Conservation (phyloP, 192 early-diverging fungal genomes). For the Rhizophagus prolifer region DNA sequence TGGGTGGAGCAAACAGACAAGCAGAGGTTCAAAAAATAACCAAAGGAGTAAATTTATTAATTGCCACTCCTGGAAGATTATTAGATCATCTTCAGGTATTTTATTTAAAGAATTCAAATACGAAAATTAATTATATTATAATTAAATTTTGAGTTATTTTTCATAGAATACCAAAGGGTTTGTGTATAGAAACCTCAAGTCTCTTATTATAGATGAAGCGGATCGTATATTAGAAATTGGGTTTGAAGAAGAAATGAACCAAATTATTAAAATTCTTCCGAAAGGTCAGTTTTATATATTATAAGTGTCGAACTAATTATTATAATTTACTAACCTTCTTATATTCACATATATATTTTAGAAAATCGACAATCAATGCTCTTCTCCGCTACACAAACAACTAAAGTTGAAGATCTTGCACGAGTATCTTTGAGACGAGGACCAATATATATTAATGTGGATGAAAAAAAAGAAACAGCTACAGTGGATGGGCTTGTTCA, state of each 20-base stretch:
- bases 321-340: not conserved
- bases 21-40: conserved; percentile 93
- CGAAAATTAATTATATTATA: not conserved
- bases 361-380: conserved; percentile 95
- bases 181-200: conserved; percentile 91
- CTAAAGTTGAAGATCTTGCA: conserved; percentile 97
- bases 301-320: not conserved
- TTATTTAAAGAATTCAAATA: not conserved
- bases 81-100: conserved; percentile 93
- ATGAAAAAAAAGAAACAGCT: conserved; percentile 92
- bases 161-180: conserved; percentile 91
- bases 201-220: conserved; percentile 94
- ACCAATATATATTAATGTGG: conserved; percentile 99
- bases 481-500: conserved; percentile 97
- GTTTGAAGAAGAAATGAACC: conserved; percentile 98
- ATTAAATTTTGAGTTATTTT: not conserved
- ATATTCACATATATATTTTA: conserved; percentile 22
- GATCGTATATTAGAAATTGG: conserved; percentile 98
- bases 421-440: conserved; percentile 96
- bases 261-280: conserved; percentile 93
- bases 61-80: conserved; percentile 95
- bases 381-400: conserved; percentile 99
- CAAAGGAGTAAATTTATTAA: conserved; percentile 95
- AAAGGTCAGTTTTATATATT: conserved; percentile 48
- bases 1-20: conserved; percentile 96